Evolutionary conservation across 2,329 filamentous ascomycete species (phyloP).

Genomic region (Metarhizium album): DNA sequence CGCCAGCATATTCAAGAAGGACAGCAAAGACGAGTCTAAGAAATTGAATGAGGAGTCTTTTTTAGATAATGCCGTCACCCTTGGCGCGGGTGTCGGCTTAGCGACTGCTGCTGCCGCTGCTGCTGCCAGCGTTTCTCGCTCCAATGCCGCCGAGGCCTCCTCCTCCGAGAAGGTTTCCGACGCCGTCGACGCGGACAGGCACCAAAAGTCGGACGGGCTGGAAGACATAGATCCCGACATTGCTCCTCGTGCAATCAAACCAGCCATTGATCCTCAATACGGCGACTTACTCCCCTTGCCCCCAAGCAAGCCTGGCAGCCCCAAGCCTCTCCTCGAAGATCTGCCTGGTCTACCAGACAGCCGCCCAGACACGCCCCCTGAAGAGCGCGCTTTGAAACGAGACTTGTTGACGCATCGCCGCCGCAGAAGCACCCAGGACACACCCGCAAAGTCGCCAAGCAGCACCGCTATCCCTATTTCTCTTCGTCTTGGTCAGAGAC

Average conservation of each 20-base stretch:
- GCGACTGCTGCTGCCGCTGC: conserved; percentile 36
- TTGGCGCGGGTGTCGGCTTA: conserved; percentile 59
- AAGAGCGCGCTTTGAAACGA: conserved; percentile 31
- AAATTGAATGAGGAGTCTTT: conserved; percentile 41
- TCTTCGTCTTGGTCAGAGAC: conserved; percentile 38
- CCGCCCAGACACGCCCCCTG: conserved; percentile 44
- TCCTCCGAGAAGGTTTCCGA: conserved; percentile 25
- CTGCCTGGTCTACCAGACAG: conserved; percentile 49
- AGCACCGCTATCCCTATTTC: conserved; percentile 48
- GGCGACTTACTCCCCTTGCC: conserved; percentile 54
- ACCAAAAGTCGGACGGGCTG: conserved; percentile 12
- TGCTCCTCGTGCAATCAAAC: conserved; percentile 45
- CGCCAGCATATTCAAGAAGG: conserved; percentile 37
- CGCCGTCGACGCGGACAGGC: conserved; percentile 13
- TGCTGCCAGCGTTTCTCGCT: conserved; percentile 28
- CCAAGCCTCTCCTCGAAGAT: conserved; percentile 24
- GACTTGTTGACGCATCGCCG: conserved; percentile 34
- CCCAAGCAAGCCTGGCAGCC: conserved; percentile 46
- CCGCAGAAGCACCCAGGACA: conserved; percentile 37
- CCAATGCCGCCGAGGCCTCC: conserved; percentile 35
- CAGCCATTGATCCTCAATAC: conserved; percentile 56
- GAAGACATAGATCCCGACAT: conserved; percentile 47
- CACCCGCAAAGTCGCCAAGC: conserved; percentile 39
- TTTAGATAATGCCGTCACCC: conserved; percentile 62
- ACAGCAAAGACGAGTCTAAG: conserved; percentile 18